Conservation (phyloP, 768 basidiomycete genomes). For the Panaeolus cyanescens region DNA sequence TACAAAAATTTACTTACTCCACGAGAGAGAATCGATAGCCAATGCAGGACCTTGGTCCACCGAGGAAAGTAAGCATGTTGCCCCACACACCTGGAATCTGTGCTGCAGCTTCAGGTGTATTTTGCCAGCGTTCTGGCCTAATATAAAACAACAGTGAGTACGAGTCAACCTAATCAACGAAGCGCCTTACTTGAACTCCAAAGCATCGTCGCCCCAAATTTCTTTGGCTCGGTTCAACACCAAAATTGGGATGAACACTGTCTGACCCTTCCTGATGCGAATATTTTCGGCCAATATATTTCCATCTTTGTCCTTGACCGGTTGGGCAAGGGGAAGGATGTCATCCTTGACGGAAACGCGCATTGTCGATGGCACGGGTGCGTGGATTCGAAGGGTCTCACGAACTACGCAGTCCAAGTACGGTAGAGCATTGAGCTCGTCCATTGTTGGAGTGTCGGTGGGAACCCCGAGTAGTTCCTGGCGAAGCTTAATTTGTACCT, state of each 20-base stretch:
- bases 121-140: conserved; percentile 67
- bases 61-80: conserved; percentile 61
- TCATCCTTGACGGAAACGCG: conserved; percentile 55
- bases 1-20: conserved; percentile 41
- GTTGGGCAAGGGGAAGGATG: conserved; percentile 47
- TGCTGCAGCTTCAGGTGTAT: conserved; percentile 40
- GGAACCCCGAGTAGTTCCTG: conserved; percentile 53
- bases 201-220: conserved; percentile 66
- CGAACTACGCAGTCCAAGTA: conserved; percentile 71
- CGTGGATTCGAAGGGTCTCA: conserved; percentile 58
- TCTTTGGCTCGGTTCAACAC: conserved; percentile 50
- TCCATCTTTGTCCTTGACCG: conserved; percentile 46
- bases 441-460: conserved; percentile 67
- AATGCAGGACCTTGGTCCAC: conserved; percentile 67
- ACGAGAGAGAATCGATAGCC: conserved; percentile 65
- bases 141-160: not conserved
- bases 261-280: conserved; percentile 47
- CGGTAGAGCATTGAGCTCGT: conserved; percentile 62
- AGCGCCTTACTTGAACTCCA: conserved; percentile 53
- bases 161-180: not conserved
- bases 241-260: conserved; percentile 50
- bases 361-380: conserved; percentile 47
- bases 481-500: conserved; percentile 56
- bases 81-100: conserved; percentile 62
- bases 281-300: conserved; percentile 26